phyloP scores from a whole-genome alignment of 1,284 basidiomycete genomes.

The Trametes polyzona region DNA sequence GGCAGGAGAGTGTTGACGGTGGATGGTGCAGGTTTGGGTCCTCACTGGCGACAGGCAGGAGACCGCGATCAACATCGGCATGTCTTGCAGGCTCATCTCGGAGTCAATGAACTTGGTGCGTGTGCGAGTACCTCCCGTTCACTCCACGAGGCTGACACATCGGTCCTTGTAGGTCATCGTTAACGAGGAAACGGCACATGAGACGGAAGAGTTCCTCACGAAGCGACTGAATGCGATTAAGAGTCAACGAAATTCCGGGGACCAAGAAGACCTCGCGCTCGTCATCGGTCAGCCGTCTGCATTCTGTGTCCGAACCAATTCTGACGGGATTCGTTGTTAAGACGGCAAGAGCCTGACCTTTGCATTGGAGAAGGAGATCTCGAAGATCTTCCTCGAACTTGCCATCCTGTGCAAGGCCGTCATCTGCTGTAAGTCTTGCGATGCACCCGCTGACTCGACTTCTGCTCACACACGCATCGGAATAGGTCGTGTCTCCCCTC shows the following conservation, averaged over 20 bases:
- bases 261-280: conserved; percentile 93
- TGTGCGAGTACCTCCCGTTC: no score
- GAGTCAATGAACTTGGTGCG: conserved; percentile 97
- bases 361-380: conserved; percentile 92
- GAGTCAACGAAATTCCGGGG: conserved; percentile 88
- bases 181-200: conserved; percentile 87
- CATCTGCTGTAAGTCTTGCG: conserved; percentile 78
- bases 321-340: conserved; percentile 34
- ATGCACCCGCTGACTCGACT: not conserved
- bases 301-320: not conserved
- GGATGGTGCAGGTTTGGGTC: conserved; percentile 81
- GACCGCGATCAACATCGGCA: conserved; percentile 98
- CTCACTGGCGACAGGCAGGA: conserved; percentile 98
- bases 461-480: not conserved
- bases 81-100: conserved; percentile 95
- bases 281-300: conserved; percentile 75
- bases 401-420: conserved; percentile 99
- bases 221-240: conserved; percentile 92
- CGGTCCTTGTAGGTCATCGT: conserved; percentile 74
- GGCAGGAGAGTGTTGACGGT: not conserved
- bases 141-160: not conserved
- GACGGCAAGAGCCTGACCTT: conserved; percentile 95
- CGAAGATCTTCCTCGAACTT: conserved; percentile 91
- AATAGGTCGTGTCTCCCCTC: conserved; percentile 91
- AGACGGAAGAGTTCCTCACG: conserved; percentile 85